phyloP scores from a whole-genome alignment of 257 asterid species.

The Penstemon newberryi region DNA sequence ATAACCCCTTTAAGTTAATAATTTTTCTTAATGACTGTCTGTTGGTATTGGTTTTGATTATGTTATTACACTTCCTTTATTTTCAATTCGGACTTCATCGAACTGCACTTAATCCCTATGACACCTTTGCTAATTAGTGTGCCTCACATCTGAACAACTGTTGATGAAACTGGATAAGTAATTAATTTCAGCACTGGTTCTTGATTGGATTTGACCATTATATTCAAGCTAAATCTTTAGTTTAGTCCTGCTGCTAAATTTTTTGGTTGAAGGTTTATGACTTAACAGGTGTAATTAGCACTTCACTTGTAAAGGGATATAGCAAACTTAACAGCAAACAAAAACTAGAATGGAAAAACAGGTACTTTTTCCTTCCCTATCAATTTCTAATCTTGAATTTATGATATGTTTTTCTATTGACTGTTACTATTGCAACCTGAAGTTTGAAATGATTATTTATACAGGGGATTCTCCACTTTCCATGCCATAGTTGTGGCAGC shows the following conservation, averaged over 20 bases:
- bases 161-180: not conserved
- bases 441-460: constrained; percentile 14
- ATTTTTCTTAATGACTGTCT: too few species aligned
- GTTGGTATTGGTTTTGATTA: not conserved
- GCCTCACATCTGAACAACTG: not conserved
- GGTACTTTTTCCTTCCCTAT: constrained; percentile 45
- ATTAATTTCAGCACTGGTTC: not conserved
- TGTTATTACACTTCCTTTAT: not conserved
- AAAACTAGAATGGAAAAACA: constrained; percentile 88
- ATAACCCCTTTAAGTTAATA: too few species aligned
- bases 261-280: constrained; percentile 76
- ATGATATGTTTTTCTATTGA: not conserved
- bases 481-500: constrained; percentile 73
- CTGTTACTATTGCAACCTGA: constrained; percentile 3
- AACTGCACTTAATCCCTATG: too few species aligned
- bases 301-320: constrained; percentile 59
- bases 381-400: constrained; percentile 6
- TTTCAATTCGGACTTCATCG: too few species aligned
- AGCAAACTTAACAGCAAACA: constrained; percentile 58
- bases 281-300: constrained; percentile 69
- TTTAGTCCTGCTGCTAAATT: constrained; percentile 15
- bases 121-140: too few species aligned
- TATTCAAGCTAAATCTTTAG: constrained; percentile 3
- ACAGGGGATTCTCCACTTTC: constrained; percentile 92
- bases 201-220: constrained; percentile 20